phyloP scores from a whole-genome alignment of 345 rosid genomes.

The Populus pruinosa region DNA sequence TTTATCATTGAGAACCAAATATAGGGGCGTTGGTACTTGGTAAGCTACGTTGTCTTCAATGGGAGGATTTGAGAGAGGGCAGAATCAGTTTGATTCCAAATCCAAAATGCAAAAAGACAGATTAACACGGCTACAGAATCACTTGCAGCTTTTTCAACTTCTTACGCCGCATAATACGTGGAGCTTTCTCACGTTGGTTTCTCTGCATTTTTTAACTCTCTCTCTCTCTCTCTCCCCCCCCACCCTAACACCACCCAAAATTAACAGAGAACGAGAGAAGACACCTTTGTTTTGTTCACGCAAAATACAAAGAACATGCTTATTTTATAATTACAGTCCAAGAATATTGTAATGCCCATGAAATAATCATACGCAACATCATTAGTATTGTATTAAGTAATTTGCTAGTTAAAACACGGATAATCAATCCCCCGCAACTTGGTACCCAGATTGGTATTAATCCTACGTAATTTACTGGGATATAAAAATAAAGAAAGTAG shows the following conservation, averaged over 20 bases:
- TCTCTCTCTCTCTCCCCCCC: neutral
- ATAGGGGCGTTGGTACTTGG: constrained; percentile 29
- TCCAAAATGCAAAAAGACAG: constrained; percentile 45
- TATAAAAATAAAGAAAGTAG: neutral
- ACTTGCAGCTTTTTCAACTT: constrained; percentile 29
- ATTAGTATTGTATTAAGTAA: neutral
- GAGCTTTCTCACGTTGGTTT: constrained; percentile 42
- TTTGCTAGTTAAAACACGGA: too few relatives aligned
- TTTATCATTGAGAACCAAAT: neutral
- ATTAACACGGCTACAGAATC: constrained; percentile 22
- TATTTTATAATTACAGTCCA: neutral
- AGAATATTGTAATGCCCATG: neutral
- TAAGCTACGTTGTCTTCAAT: constrained; percentile 15
- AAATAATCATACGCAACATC: neutral
- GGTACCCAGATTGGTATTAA: neutral
- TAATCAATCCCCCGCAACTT: neutral
- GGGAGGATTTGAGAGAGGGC: neutral
- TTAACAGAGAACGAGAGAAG: constrained; percentile 18
- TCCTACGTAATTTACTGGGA: neutral
- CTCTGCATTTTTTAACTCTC: constrained; percentile 6
- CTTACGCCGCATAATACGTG: constrained; percentile 47
- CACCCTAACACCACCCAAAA: constrained; percentile 7
- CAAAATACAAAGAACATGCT: constrained; percentile 3
- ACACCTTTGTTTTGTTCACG: neutral
- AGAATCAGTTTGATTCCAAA: constrained; percentile 39